Base-by-base conservation (phyloP, 1,139 yeast genomes). In the Debaryomyces singareniensis region DNA sequence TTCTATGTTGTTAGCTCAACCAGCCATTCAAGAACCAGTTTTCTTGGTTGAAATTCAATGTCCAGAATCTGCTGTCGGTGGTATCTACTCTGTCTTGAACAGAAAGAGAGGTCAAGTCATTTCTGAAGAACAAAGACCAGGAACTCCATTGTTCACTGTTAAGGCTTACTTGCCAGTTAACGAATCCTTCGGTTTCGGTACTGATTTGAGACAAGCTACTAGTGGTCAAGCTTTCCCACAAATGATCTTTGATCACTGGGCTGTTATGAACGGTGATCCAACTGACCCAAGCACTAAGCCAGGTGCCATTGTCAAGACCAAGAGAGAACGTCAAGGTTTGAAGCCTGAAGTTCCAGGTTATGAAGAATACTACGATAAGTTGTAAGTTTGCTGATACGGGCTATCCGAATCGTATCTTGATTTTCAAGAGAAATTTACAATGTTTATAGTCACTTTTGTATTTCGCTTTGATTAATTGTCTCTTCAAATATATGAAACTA, bases 201-300 rank as follows among this genome's bases (percentile, higher is more conserved):
- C 94, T 75, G 95, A 87, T 62, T 84, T 91, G 66, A 87, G 98
- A 81, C 96, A 89, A 76, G 96, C 97, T 61, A 91, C 98, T 60
- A 96, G 96, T 84, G 98, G 98, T 72, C 98, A 91, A 80, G 98
- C 98, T 68, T 91, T 91, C 97, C 98, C 98, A 75, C 97, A 89
- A 78, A 79, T 91, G 94, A 91, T 91, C 70, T 91, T 91, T 72
- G 97, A 89, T 69, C 98, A 91, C 71, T 91, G 97, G 97, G 76
- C 86, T 49, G 68, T 83, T 57, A 74, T 91, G 76, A 59, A 64
- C 52, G 95, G 96, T 71, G 93, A 86, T 69, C 95, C 94, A 63
- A 71, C 84, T 53, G 97, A 91, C 72, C 80, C 89, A 61, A 53
- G 79, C 60, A 58, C 95, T 59, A 91, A 89, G 80, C 93, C 97